These are phyloP conservation scores for Auricularia cornea DNA, from an alignment of 768 basidiomycete genomes.

Conservation along the genomic window DNA sequence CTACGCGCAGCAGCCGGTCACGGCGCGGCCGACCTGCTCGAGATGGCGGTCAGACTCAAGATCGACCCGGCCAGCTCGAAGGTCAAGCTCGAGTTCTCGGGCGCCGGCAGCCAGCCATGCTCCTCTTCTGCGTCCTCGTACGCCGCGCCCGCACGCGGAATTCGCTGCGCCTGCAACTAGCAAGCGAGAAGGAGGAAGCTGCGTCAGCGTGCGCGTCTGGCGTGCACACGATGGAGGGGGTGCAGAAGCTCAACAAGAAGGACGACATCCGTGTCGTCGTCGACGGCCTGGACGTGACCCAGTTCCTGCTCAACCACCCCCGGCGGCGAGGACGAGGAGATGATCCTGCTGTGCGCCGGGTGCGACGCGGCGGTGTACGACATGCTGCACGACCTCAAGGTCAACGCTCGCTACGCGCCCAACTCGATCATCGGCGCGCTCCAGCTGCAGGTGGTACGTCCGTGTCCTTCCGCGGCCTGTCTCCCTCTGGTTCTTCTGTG, in stretches of 20 bases:
- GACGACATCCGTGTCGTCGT: slow-evolving; percentile 94
- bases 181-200: slow-evolving; percentile 23
- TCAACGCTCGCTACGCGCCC: slow-evolving; percentile 80
- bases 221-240: slow-evolving; percentile 58
- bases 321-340: slow-evolving; percentile 92
- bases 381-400: slow-evolving; percentile 87
- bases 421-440: slow-evolving; percentile 73
- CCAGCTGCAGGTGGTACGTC: too few relatives aligned
- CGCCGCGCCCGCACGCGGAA: slow-evolving; percentile 21
- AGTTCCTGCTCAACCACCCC: slow-evolving; percentile 83
- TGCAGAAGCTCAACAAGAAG: slow-evolving; percentile 86
- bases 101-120: slow-evolving; percentile 26
- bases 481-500: too few relatives aligned
- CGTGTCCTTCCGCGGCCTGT: too few relatives aligned
- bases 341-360: slow-evolving; percentile 81
- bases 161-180: slow-evolving; percentile 29
- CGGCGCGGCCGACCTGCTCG: slow-evolving; percentile 64
- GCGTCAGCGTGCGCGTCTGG: slow-evolving; percentile 21
- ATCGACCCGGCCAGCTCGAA: slow-evolving; percentile 35
- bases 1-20: slow-evolving; percentile 77
- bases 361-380: slow-evolving; percentile 91
- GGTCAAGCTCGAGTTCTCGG: slow-evolving; percentile 38
- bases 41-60: slow-evolving; percentile 35
- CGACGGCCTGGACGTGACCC: slow-evolving; percentile 78
- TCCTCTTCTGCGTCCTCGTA: slow-evolving; percentile 11